A percentile compares a stretch with the other conserved stretches of the same genome.
phyloP scores from a whole-genome alignment of 352 stramenopile species.

The Saprolegnia diclina region DNA sequence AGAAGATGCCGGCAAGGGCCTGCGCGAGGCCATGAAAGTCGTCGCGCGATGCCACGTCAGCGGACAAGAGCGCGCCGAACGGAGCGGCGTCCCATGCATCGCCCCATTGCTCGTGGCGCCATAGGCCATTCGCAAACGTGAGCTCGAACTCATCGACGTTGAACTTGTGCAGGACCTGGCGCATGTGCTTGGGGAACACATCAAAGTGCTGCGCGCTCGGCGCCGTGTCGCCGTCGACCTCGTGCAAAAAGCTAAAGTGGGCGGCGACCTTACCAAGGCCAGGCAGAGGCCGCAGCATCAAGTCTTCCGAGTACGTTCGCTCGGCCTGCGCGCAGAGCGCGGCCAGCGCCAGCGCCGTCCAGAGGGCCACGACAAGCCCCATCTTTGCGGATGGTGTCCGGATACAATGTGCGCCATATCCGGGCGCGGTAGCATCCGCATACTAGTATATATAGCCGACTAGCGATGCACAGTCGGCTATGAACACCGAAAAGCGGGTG shows the following conservation, averaged over 20 bases:
- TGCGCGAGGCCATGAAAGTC: conserved; percentile 67
- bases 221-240: conserved; percentile 8
- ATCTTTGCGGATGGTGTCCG: not conserved
- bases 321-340: not conserved
- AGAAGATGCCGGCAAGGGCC: conserved; percentile 74
- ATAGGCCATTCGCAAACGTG: conserved; percentile 59
- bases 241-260: conserved; percentile 46
- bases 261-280: conserved; percentile 44
- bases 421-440: too few species aligned
- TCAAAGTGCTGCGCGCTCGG: conserved; percentile 11
- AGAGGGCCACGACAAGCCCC: not conserved
- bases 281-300: conserved; percentile 49
- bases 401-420: too few species aligned
- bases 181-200: conserved; percentile 47
- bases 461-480: too few species aligned
- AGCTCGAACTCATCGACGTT: conserved; percentile 59
- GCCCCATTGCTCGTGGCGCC: conserved; percentile 25
- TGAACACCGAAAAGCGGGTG: too few species aligned
- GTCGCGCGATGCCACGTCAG: conserved; percentile 36
- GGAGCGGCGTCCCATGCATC: conserved; percentile 36
- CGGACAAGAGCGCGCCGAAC: conserved; percentile 59
- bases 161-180: conserved; percentile 68
- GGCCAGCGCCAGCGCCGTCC: not conserved
- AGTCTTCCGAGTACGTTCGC: conserved; percentile 39
- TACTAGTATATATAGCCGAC: too few species aligned